phyloP scores from a whole-genome alignment of 345 rosid species.

The Noccaea caerulescens region DNA sequence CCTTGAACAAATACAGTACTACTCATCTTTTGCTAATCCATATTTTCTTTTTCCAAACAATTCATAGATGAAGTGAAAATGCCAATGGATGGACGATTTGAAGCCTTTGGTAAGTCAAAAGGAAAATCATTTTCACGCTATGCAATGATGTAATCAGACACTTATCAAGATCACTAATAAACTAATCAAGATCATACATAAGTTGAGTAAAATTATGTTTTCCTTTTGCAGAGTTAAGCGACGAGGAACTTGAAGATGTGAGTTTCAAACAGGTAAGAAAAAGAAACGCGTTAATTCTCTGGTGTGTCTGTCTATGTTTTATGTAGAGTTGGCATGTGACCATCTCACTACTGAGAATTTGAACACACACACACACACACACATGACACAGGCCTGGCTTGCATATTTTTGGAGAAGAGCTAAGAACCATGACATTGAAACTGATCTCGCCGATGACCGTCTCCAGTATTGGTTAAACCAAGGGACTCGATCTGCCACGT shows the following conservation, averaged over 20 bases:
- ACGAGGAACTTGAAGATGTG: slow-evolving; percentile 80
- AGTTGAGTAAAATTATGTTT: background rate
- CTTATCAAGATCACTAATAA: slow-evolving; percentile 12
- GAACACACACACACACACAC: slow-evolving; percentile 42
- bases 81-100: slow-evolving; percentile 68
- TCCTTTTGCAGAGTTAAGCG: slow-evolving; percentile 64
- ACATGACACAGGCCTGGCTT: slow-evolving; percentile 94
- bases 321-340: slow-evolving; percentile 2
- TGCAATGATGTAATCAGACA: slow-evolving; percentile 22
- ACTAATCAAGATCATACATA: slow-evolving; percentile 12
- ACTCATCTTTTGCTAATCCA: slow-evolving; percentile 19
- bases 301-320: background rate
- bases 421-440: slow-evolving; percentile 62
- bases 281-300: background rate
- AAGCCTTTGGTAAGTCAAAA: slow-evolving; percentile 68
- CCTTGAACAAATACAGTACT: background rate
- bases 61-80: slow-evolving; percentile 65
- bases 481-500: slow-evolving; percentile 49
- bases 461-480: slow-evolving; percentile 69
- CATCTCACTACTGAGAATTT: slow-evolving; percentile 17
- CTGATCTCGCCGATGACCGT: slow-evolving; percentile 81
- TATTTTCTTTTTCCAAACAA: slow-evolving; percentile 9
- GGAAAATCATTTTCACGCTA: background rate
- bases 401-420: slow-evolving; percentile 90
- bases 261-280: slow-evolving; percentile 75